Percentiles rank a stretch among this genome's conserved stretches.
These are phyloP conservation scores for Penicillium capsulatum DNA, from an alignment of 2,329 filamentous ascomycete genomes.

Conservation along the genomic window DNA sequence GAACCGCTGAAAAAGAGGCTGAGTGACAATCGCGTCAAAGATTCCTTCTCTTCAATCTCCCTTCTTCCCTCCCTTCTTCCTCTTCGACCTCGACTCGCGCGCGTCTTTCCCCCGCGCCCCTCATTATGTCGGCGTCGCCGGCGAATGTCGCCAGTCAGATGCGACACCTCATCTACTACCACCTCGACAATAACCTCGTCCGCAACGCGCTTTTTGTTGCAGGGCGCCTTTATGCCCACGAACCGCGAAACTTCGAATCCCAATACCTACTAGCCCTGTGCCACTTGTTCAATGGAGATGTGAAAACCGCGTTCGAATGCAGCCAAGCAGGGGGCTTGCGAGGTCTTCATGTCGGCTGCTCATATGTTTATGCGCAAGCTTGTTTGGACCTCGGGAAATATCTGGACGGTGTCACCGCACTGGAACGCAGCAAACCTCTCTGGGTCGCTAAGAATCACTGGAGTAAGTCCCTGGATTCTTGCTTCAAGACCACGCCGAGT, in stretches of 20 bases:
- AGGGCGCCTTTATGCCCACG: conserved; percentile 77
- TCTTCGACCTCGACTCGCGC: conserved; percentile 5
- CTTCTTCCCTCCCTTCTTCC: conserved; percentile 7
- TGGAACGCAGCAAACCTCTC: conserved; percentile 74
- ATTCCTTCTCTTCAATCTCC: not conserved
- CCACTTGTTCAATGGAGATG: conserved; percentile 75
- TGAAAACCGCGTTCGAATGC: conserved; percentile 79
- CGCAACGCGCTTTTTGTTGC: conserved; percentile 93
- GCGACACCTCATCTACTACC: conserved; percentile 63
- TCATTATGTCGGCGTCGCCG: conserved; percentile 53
- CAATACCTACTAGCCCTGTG: conserved; percentile 79
- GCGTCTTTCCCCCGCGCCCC: conserved; percentile 10
- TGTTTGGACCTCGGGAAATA: conserved; percentile 75
- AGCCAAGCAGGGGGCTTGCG: conserved; percentile 67
- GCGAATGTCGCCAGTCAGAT: conserved; percentile 57
- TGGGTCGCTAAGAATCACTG: conserved; percentile 74
- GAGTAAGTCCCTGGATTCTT: conserved; percentile 53
- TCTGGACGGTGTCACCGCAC: conserved; percentile 73
- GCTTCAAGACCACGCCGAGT: not conserved
- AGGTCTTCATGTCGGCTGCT: conserved; percentile 76
- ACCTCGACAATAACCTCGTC: conserved; percentile 83
- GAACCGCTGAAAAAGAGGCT: conserved; percentile 4
- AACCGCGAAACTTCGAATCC: conserved; percentile 74
- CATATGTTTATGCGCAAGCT: conserved; percentile 86
- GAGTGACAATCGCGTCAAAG: conserved; percentile 6